These are phyloP conservation scores for Rutstroemia sp. DNA, from an alignment of 2,329 filamentous ascomycete species.

Conservation along the genomic window DNA sequence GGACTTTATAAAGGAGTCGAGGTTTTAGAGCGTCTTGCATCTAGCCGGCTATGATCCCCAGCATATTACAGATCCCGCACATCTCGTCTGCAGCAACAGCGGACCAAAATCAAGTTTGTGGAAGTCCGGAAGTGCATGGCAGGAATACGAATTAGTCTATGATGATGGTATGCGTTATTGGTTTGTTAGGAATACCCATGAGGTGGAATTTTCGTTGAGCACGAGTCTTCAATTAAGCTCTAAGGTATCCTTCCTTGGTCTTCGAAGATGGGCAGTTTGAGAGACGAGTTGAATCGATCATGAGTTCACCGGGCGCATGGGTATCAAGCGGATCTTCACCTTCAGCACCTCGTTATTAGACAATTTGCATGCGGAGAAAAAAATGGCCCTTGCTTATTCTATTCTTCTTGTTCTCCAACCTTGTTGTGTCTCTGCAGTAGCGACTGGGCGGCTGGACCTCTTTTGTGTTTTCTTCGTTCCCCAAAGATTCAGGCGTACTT, in stretches of 20 bases:
- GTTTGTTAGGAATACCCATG: constrained; percentile 28
- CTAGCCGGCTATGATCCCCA: constrained; percentile 18
- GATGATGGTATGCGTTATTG: constrained; percentile 29
- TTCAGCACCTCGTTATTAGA: constrained; percentile 27
- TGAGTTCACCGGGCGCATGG: constrained; percentile 17
- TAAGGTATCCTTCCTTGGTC: constrained; percentile 20
- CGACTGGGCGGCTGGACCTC: constrained; percentile 26
- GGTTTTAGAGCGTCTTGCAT: constrained; percentile 25
- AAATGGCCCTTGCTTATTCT: constrained; percentile 27
- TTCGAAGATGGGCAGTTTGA: constrained; percentile 16
- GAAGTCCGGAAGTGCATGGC: constrained; percentile 24
- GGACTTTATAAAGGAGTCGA: constrained; percentile 21
- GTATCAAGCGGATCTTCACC: constrained; percentile 18
- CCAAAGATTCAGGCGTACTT: constrained; percentile 30
- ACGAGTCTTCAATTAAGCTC: constrained; percentile 21
- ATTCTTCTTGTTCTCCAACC: constrained; percentile 25
- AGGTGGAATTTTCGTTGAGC: constrained; percentile 24
- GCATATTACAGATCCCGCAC: constrained; percentile 26
- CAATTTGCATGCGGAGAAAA: constrained; percentile 26
- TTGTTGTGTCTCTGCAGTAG: constrained; percentile 7
- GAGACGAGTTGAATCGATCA: constrained; percentile 19
- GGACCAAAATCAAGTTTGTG: constrained; percentile 23
- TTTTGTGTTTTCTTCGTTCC: constrained; percentile 15
- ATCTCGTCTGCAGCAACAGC: constrained; percentile 22
- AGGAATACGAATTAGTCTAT: constrained; percentile 22